phyloP scores from a whole-genome alignment of 164 flowering plant species.

The Liquidambar formosana region DNA sequence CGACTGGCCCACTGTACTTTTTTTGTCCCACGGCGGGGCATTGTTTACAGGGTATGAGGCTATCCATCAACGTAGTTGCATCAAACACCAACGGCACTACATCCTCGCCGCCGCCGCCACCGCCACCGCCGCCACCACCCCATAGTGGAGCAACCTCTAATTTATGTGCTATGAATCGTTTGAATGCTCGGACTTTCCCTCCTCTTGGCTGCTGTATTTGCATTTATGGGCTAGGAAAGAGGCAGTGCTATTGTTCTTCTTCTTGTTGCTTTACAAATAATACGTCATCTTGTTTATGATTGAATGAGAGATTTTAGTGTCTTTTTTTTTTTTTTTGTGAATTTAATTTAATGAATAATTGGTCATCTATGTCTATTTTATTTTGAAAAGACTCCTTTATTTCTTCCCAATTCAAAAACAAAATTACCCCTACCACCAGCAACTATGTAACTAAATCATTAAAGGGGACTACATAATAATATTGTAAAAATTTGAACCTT shows the following conservation, averaged over 20 bases:
- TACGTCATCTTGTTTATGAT: neutral
- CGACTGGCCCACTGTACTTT: conserved; percentile 50
- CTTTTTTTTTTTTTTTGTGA: neutral
- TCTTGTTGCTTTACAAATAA: neutral
- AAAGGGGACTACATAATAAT: no score
- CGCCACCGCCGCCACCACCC: conserved; percentile 9
- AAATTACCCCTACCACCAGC: no score
- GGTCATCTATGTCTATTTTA: no score
- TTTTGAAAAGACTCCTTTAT: no score
- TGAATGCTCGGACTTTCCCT: conserved; percentile 32
- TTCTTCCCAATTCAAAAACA: no score
- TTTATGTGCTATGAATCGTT: conserved; percentile 1
- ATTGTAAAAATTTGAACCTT: no score
- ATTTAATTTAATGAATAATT: no score
- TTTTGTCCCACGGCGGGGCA: conserved; percentile 52
- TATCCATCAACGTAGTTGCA: conserved; percentile 37
- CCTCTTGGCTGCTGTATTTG: conserved; percentile 27
- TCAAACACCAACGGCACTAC: conserved; percentile 2
- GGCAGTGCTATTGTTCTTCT: conserved; percentile 45
- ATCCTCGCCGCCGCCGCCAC: conserved; percentile 11
- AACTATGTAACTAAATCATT: no score
- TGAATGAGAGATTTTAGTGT: neutral
- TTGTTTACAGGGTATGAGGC: conserved; percentile 54
- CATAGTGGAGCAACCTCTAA: conserved; percentile 20
- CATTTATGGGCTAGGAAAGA: conserved; percentile 46